Evolutionary conservation across 768 basidiomycete genomes (phyloP), one percentile per base, ranked within the genome.

Genomic region (Lactarius akahatsu): DNA sequence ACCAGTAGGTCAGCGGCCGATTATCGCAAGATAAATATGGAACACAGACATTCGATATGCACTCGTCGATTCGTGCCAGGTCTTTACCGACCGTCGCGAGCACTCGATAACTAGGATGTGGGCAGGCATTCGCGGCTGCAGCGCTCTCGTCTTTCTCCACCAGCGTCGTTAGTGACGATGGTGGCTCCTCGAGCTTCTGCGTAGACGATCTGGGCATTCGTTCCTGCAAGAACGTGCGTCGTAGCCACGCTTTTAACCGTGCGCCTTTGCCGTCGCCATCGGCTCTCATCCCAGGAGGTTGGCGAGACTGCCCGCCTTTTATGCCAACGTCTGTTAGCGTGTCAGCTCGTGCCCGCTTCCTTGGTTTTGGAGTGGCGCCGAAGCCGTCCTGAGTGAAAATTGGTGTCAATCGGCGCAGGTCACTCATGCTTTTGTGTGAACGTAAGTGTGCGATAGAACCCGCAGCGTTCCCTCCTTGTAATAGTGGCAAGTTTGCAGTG

Each of bases 191-290:
- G 40, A 41, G 36, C 28, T 38, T 59, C 52, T 15, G 57, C 62
- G 65, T 18, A 8, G 64, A 62, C 16, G 62, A 59, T 16, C 68
- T 62, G 28, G 68, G 68, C 47, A 56, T 43, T 36, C 69, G 57
- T 43, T 57, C 56, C 50, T 52, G 73, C 9, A 76, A 70, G 34
- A 88, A 78, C 67, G 87, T 87, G 68, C 83, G 84, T 76, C 81
- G 85, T 71, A 86, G 75, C 89, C 89, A 90, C 5, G 83, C 80
- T 69, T 84, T 87, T 55, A 90, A 73, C 68, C 80, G 84, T 56
- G 82, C 80, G 5, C 83, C 76, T 16, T 81, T 80, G 18, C 77
- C 72, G 23, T 73, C 73, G 60, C 70, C 67, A 3, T 66, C 45
- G 2, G 71, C 71, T 45, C 73, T 72, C 55, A 62, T 65, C 40